Evolutionary conservation across 2,329 filamentous ascomycete genomes (phyloP).

Genomic region (Curvularia sp.): DNA sequence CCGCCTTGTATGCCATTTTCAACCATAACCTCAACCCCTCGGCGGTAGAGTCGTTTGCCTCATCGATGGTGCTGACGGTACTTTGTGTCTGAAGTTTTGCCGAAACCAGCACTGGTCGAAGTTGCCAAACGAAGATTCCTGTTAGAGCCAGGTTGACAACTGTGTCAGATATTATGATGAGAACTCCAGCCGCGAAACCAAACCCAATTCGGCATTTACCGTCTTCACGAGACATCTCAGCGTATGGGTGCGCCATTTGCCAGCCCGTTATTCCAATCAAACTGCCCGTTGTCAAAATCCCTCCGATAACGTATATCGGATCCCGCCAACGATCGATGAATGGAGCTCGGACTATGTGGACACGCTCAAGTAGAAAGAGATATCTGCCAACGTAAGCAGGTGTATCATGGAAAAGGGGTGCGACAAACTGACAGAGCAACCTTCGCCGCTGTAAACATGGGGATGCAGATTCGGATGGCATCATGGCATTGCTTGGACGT

Average conservation of each 20-base stretch:
- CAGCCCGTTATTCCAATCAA: conserved; percentile 32
- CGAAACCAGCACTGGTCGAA: conserved; percentile 34
- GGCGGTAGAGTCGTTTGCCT: background rate
- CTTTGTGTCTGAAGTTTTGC: background rate
- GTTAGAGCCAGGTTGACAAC: conserved; percentile 47
- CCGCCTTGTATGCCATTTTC: background rate
- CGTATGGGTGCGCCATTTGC: conserved; percentile 36
- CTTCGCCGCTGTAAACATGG: conserved; percentile 47
- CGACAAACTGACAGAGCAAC: conserved; percentile 30
- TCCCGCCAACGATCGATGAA: conserved; percentile 40
- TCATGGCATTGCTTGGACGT: conserved; percentile 37
- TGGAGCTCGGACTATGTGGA: conserved; percentile 45
- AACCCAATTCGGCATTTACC: conserved; percentile 49
- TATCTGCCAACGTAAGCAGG: conserved; percentile 28
- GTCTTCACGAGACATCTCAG: conserved; percentile 34
- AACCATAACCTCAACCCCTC: background rate
- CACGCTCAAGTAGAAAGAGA: conserved; percentile 51
- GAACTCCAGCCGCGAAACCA: conserved; percentile 36
- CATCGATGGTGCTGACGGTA: background rate
- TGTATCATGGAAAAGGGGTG: background rate
- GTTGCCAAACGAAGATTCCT: conserved; percentile 44
- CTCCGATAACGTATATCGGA: conserved; percentile 41
- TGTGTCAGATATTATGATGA: conserved; percentile 45
- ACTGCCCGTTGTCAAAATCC: conserved; percentile 28
- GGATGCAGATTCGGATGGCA: conserved; percentile 48